phyloP scores from a whole-genome alignment of 2,329 filamentous ascomycete species.

The Phialophora verrucosa region DNA sequence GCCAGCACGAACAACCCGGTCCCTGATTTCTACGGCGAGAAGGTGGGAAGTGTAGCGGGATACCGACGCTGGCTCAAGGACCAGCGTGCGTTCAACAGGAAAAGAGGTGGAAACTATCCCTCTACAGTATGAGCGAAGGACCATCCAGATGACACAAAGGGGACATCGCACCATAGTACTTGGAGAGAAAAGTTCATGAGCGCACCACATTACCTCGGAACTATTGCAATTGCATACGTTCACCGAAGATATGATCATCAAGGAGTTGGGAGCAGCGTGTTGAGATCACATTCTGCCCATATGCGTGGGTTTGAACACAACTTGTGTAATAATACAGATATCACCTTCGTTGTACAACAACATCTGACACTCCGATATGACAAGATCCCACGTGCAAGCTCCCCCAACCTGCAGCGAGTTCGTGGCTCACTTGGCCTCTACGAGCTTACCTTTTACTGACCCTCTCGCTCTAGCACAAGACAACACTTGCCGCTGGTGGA shows the following conservation, averaged over 20 bases:
- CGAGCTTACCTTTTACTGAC: background rate
- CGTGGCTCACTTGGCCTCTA: background rate
- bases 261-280: background rate
- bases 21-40: conserved; percentile 98
- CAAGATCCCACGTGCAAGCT: conserved; percentile 1
- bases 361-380: conserved; percentile 29
- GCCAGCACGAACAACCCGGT: conserved; percentile 92
- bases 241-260: background rate
- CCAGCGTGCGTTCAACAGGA: conserved; percentile 95
- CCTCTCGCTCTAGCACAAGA: background rate
- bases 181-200: background rate
- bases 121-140: conserved; percentile 17
- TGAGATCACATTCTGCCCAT: background rate
- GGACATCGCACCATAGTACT: background rate
- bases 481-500: background rate
- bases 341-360: conserved; percentile 34
- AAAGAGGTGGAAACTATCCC: conserved; percentile 57
- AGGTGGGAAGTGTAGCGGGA: conserved; percentile 89
- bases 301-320: background rate
- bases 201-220: background rate
- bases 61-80: conserved; percentile 98
- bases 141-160: background rate
- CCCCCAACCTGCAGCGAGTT: background rate
- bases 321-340: conserved; percentile 31
- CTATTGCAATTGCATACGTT: background rate